A percentile compares a stretch with the other conserved stretches of the same genome.
Conservation (phyloP, 2,329 filamentous ascomycete species). For the Ambrosiella beaveri region DNA sequence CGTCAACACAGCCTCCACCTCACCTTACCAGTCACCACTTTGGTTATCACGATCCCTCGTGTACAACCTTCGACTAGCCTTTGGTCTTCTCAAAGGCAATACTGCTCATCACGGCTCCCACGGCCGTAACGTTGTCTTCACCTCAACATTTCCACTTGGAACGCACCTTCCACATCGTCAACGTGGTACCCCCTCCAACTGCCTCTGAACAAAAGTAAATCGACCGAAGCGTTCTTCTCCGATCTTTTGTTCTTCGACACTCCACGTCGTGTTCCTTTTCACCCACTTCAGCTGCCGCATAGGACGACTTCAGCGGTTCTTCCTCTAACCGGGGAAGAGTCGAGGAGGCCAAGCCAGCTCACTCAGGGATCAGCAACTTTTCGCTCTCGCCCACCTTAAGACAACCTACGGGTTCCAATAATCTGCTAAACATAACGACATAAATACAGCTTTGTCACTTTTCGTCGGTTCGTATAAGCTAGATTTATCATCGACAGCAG, state of each 20-base stretch:
- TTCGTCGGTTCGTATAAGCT: conserved; percentile 14
- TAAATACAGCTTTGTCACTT: conserved; percentile 11
- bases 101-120: conserved; percentile 40
- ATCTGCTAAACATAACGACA: neutral
- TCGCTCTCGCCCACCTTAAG: conserved; percentile 92
- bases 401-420: conserved; percentile 34
- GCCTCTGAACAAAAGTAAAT: conserved; percentile 28
- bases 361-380: conserved; percentile 79
- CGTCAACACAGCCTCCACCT: conserved; percentile 2
- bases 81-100: conserved; percentile 51
- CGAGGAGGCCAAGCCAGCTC: conserved; percentile 93
- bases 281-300: conserved; percentile 93
- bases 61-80: conserved; percentile 26
- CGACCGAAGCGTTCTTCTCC: conserved; percentile 33
- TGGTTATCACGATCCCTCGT: conserved; percentile 7
- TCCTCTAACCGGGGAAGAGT: conserved; percentile 99
- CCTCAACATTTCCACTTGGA: conserved; percentile 54
- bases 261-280: conserved; percentile 36
- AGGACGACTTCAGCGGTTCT: conserved; percentile 95
- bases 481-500: conserved; percentile 10
- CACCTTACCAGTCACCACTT: neutral
- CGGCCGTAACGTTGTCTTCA: conserved; percentile 44
- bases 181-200: conserved; percentile 42
- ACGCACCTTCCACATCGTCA: conserved; percentile 49
- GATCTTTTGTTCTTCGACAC: conserved; percentile 29